Conservation (phyloP, 2,329 filamentous ascomycete species). For the Penicillium sp. region DNA sequence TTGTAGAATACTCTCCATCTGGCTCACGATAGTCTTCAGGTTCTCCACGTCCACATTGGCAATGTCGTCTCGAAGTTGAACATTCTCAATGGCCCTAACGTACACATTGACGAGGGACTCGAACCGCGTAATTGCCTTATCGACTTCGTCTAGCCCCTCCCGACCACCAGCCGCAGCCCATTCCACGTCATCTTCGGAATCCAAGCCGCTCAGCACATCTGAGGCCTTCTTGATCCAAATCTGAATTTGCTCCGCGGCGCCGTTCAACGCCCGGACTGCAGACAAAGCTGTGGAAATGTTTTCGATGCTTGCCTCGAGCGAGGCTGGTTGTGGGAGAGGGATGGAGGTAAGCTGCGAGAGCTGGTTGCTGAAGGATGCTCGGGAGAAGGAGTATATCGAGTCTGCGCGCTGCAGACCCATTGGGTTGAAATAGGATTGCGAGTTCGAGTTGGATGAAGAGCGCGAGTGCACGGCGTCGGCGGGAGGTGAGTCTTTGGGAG, state of each 20-base stretch:
- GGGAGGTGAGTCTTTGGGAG: slow-evolving; percentile 37
- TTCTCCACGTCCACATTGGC: slow-evolving; percentile 66
- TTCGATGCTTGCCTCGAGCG: slow-evolving; percentile 77
- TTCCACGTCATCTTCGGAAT: slow-evolving; percentile 95
- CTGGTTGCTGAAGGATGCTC: slow-evolving; percentile 89
- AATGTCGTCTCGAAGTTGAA: slow-evolving; percentile 79
- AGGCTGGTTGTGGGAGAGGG: slow-evolving; percentile 79
- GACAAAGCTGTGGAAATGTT: slow-evolving; percentile 80
- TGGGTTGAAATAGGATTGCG: slow-evolving; percentile 46
- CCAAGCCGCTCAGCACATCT: slow-evolving; percentile 81
- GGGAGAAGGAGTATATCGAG: slow-evolving; percentile 90
- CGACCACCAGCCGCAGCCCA: slow-evolving; percentile 86
- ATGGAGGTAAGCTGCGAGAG: slow-evolving; percentile 88
- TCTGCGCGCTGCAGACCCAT: slow-evolving; percentile 61
- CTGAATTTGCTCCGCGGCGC: slow-evolving; percentile 86
- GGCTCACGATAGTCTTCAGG: slow-evolving; percentile 70
- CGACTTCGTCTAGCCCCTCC: slow-evolving; percentile 55
- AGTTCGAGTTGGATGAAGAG: slow-evolving; percentile 34
- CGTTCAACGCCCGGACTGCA: slow-evolving; percentile 79
- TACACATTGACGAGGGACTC: slow-evolving; percentile 90
- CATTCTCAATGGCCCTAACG: slow-evolving; percentile 85
- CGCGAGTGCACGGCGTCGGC: slow-evolving; percentile 17
- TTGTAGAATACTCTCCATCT: slow-evolving; percentile 83
- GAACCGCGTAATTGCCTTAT: slow-evolving; percentile 74
- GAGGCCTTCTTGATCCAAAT: slow-evolving; percentile 92